Evolutionary conservation across 306 rosid genomes (phyloP).

Genomic region (Prunus padus): DNA sequence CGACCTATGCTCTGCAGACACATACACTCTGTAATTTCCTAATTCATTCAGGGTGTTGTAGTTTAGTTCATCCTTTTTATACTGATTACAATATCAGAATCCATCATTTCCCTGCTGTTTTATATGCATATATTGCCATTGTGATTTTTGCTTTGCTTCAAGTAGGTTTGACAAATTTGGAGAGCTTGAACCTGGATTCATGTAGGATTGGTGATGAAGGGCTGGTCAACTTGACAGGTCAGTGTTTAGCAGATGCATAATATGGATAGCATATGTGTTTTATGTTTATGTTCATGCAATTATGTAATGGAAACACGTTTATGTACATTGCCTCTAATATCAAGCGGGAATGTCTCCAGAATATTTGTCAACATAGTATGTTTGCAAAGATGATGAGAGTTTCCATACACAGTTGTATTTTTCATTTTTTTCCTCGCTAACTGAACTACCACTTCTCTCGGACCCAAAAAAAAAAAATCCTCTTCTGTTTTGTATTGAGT

Average conservation of each 20-base stretch:
- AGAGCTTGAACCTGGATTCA: slow-evolving; percentile 89
- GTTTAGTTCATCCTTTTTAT: not conserved
- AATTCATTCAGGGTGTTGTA: not conserved
- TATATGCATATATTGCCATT: not conserved
- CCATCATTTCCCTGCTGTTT: not conserved
- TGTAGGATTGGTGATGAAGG: slow-evolving; percentile 84
- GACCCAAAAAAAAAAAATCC: not conserved
- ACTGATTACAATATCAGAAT: not conserved
- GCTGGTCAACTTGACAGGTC: slow-evolving; percentile 73
- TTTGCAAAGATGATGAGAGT: not conserved
- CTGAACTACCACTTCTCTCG: not conserved
- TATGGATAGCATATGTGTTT: not conserved
- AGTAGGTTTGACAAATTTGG: slow-evolving; percentile 75
- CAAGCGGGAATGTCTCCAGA: not conserved
- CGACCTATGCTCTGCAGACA: not conserved
- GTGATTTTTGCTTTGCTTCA: slow-evolving; percentile 12
- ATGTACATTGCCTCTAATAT: not conserved
- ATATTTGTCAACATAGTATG: not conserved
- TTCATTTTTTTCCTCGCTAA: not conserved
- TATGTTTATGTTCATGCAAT: slow-evolving; percentile 10
- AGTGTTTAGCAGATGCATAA: slow-evolving; percentile 26
- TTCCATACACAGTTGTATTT: not conserved
- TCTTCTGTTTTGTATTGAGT: not conserved
- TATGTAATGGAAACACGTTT: not conserved
- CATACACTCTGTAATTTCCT: not conserved